phyloP scores from a whole-genome alignment of 2,329 filamentous ascomycete species.

The Samsoniella hepiali region DNA sequence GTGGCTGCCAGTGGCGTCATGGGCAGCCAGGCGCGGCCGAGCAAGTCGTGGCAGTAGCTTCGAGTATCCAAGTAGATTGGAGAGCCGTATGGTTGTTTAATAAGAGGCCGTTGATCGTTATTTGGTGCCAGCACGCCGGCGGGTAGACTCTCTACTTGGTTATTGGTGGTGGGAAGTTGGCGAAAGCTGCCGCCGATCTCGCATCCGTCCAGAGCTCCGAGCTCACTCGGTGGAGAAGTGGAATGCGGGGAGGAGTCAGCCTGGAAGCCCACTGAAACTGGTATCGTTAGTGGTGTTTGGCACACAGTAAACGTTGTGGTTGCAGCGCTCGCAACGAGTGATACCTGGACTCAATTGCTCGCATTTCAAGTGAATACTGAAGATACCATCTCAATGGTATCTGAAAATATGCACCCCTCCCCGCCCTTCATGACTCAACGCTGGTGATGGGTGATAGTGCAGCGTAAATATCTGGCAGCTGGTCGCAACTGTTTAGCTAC shows the following conservation, averaged over 20 bases:
- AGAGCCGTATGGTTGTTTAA: background rate
- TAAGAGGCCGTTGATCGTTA: background rate
- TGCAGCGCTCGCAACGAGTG: too few species aligned
- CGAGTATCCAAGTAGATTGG: background rate
- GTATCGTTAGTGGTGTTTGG: background rate
- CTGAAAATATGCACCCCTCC: too few species aligned
- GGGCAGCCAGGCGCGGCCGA: background rate
- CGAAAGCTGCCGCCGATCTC: background rate
- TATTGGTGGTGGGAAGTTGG: background rate
- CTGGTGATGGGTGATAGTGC: too few species aligned
- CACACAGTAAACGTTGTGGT: background rate
- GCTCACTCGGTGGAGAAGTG: conserved; percentile 16
- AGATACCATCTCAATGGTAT: too few species aligned
- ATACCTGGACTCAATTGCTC: too few species aligned
- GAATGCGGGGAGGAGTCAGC: conserved; percentile 1
- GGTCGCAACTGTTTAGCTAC: too few species aligned
- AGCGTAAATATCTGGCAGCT: too few species aligned
- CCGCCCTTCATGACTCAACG: too few species aligned
- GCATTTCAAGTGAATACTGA: too few species aligned
- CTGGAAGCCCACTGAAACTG: background rate
- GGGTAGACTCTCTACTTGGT: background rate
- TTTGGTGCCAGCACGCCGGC: background rate
- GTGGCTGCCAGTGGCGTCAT: conserved; percentile 5
- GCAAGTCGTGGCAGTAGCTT: background rate
- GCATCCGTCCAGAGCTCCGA: conserved; percentile 16